Base-by-base conservation (phyloP, 2,329 filamentous ascomycete species). In the Aspergillus thermomutatus region DNA sequence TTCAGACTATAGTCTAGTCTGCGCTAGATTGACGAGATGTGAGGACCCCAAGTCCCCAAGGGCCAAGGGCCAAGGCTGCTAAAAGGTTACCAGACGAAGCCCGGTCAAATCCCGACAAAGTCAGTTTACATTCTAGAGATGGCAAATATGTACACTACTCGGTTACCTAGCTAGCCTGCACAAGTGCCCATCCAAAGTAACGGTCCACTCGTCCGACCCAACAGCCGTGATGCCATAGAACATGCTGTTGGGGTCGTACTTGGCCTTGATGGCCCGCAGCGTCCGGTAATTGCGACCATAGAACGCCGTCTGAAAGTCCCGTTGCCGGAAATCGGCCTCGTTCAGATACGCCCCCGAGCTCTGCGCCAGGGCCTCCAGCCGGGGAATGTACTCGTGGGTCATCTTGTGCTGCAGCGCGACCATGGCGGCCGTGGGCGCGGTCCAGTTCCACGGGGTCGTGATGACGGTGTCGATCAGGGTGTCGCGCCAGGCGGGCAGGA, bases 151-250 rank as follows among this genome's bases (percentile, higher is more conserved):
- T n/a, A n/a, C n/a, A n/a, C n/a, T n/a, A n/a, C n/a, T n/a, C n/a
- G n/a, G n/a, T n/a, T n/a, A n/a, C n/a, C n/a, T n/a, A n/a, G n/a
- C n/a, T n/a, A n/a, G n/a, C 53, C 67, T 64, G 57, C 77, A 79
- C 66, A 79, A 69, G 11, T 75, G 67, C 5, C 77, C 77, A 58
- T 74, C 66, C 3, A 61, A 61, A 1, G 58, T 64, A 9, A 74
- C 67, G 10, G 60, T 65, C 80, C 80, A 83, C 19, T 60, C 64
- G 51, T 84, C 82, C 55, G 79, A 82, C 0, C 81, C 82, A 5
- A 85, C 82, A 3, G 73, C 78, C n/a, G 74, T 77, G 5, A 21
- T 34, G 68, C 1, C 70, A 70, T 76, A 78, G 60, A 79, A 77
- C 49, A 77, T 60, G 43, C 69, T 66, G 0, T 69, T 45, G 4